Base-by-base conservation (phyloP, 1,139 yeast species). In the Pichia sorboxylosa region DNA sequence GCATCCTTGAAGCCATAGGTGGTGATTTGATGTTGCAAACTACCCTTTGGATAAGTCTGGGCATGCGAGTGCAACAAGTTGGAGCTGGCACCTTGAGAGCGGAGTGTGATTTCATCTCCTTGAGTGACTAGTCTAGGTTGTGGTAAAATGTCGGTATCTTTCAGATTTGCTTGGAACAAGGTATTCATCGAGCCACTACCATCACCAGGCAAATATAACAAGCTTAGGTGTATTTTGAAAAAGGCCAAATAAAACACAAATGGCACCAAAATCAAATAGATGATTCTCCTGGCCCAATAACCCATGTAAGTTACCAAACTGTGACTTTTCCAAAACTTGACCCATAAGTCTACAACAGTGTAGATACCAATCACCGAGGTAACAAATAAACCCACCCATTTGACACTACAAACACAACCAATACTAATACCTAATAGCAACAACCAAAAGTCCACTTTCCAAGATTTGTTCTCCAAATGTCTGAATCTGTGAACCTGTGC, bases 321-420 rank as follows among this genome's bases (percentile, higher is more conserved):
- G 6, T 13, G 11, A 7, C 7, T 7, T 28, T 43, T 44, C 51
- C 78, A 71, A 37, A 66, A 66, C 48, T 76, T 73, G 45, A 76
- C 63, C 61, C 76, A 65, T 36, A 90, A 64, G 46, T 90, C 97
- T 38, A 69, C 67, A 10, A 81, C 56, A 4, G 85, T 80, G 59
- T 85, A 90, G n/a, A 82, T 43, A 1, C 99, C 99, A 34, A 87
- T 81, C 17, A 87, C 59, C 0, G 72, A 68, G 8, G 95, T 92
- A 28, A 81, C 74, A 51, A 90, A 85, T 31, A 87, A 57, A 4
- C 98, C 98, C 15, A 90, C 97, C 96, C 94, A 84, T 59, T 90
- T 90, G 26, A 87, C 93, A 31, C 94, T 75, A 45, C 87, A 78
- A 11, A 87, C 97, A 54, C 94, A 82, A 1, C 98, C 99, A 42